A percentile compares a stretch with the other conserved stretches of the same genome.
These are phyloP conservation scores for Periglandula ipomoeae DNA, from an alignment of 2,329 filamentous ascomycete species.

Conservation along the genomic window DNA sequence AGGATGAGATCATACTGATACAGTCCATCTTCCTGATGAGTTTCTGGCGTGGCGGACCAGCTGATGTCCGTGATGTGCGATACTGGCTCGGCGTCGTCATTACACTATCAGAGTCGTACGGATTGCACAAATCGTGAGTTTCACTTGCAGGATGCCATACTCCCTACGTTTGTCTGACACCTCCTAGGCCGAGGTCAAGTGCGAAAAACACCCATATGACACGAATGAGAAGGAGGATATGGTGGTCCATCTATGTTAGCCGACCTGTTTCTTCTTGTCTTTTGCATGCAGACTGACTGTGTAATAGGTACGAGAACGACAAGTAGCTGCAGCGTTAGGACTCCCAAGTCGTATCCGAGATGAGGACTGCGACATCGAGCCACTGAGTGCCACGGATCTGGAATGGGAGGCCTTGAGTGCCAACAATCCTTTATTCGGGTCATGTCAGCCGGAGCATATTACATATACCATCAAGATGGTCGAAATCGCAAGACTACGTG, in stretches of 20 bases:
- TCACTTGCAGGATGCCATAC: too few relatives aligned
- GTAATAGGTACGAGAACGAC: conserved; percentile 28
- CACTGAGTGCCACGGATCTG: conserved; percentile 20
- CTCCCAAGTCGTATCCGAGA: conserved; percentile 28
- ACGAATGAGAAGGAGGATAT: conserved; percentile 35
- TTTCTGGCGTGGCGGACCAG: conserved; percentile 43
- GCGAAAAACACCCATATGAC: conserved; percentile 18
- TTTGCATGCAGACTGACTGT: too few relatives aligned
- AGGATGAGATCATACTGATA: conserved; percentile 38
- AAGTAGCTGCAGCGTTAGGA: conserved; percentile 26
- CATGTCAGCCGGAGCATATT: conserved; percentile 23
- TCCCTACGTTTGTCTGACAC: not conserved
- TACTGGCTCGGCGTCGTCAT: conserved; percentile 43
- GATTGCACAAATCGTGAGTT: conserved; percentile 30
- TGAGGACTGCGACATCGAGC: conserved; percentile 30
- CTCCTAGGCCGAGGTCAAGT: conserved; percentile 17
- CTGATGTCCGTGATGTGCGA: conserved; percentile 36
- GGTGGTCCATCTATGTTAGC: conserved; percentile 45
- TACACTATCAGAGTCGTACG: conserved; percentile 40
- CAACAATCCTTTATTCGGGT: conserved; percentile 19
- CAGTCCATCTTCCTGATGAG: conserved; percentile 45
- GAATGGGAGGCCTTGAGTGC: conserved; percentile 18
- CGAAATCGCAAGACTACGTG: conserved; percentile 25
- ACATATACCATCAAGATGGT: conserved; percentile 29
- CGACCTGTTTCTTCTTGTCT: not conserved